Base-by-base conservation (phyloP, 768 basidiomycete genomes). In the Boletus subparvulus region DNA sequence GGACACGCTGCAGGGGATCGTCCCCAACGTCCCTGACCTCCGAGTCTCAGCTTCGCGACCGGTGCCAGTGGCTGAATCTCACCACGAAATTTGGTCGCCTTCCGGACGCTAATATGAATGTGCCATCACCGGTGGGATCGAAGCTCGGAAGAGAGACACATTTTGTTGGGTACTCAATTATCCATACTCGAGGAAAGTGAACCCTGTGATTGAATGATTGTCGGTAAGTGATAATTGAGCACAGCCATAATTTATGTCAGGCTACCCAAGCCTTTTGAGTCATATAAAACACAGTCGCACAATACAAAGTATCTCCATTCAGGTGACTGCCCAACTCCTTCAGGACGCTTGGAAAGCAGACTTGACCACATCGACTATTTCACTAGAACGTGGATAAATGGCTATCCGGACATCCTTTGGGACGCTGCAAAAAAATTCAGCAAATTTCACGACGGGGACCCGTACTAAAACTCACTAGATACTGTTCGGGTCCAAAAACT, bases 401-500 rank as follows among this genome's bases (percentile, higher is more conserved):
- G 44, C 44, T 19, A 53, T 39, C 12, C 39, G 52, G 26, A 53
- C 28, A 16, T 53, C 52, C 33, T 53, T 47, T 24, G 52, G 52
- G 21, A 53, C 36, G 19, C 52, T 52, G 28, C 16, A 45, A 44
- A 19, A 28, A 13, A 13, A 6, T 35, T 35, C 36, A 11, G 24
- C 35, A 16, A 26, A 10, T 12, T 35, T 33, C 19, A 26, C 47
- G 16, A 16, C 26, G 35, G 16, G 3, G 3, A 32, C 16, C 17
- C 47, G 16, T 47, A 32, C 43, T 1, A 19, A 7, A n/a, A 37
- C 52, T 52, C 30, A 53, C 52, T 54, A 54, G 19, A 54, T 54
- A 17, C 52, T 54, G 36, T 54, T 54, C 14, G 52, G 52, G 28
- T 54, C 52, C 40, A 54, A 47, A 40, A 54, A 47, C 19, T 46